Evolutionary conservation across 192 early-diverging fungal species (phyloP), one percentile per base, ranked within the genome.

Genomic region (Backusella tuberculispora): DNA sequence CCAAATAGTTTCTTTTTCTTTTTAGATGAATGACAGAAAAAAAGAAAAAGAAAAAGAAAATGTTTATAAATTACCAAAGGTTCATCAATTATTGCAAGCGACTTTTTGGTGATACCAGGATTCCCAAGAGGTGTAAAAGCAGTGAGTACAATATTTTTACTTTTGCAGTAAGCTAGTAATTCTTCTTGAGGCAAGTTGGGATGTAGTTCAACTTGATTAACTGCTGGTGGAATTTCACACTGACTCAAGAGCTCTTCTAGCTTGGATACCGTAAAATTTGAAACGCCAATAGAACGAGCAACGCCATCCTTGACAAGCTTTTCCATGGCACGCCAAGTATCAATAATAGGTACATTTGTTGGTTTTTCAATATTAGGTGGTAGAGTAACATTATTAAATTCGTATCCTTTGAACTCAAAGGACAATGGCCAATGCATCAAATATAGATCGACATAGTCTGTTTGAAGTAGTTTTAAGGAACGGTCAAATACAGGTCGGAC

Each of bases 351-450:
- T 29, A 90, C 78, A 43, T 77, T 65, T 44, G 80, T 81, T 26
- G 65, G 50, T 34, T 81, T 67, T 37, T 72, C 76, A 38, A 80
- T 80, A 40, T 78, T 76, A 3, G 44, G 17, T 66, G 43, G 17
- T 42, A 19, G 34, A 6, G 38, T 21, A 7, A 68, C 56, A 5
- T 64, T 64, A 10, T 64, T 29, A 42, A 64, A 66, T 13, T 79
- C 78, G n/a, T 72, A 79, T 13, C 74, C 74, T 47, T 46, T 71
- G 71, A 76, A 82, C 69, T 81, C 78, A 76, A 78, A 84, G 3
- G 93, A 89, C 46, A 87, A 74, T 0, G 95, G 95, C 92, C 91
- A 97, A 84, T 97, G 95, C 73, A 96, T 87, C 47, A 97, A 80
- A 74, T 95, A 92, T 56, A 95, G 72, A 73, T 97, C 94, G 34